phyloP scores from a whole-genome alignment of 83 land plant species.

The Thuja plicata region DNA sequence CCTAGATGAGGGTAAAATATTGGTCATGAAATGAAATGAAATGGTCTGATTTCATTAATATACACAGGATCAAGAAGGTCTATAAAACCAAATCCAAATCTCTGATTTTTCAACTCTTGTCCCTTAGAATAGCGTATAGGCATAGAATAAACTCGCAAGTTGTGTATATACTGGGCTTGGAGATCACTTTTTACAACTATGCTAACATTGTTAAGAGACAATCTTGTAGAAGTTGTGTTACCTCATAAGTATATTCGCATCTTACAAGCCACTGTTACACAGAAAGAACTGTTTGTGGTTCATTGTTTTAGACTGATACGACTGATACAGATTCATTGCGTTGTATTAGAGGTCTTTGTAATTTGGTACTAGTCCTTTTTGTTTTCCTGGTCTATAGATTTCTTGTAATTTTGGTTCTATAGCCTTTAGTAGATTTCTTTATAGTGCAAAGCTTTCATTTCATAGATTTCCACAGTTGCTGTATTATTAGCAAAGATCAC shows the following conservation, averaged over 20 bases:
- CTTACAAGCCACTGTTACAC: not conserved
- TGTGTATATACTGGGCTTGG: not conserved
- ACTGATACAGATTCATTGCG: not conserved
- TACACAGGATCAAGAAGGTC: not conserved
- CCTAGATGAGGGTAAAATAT: no score
- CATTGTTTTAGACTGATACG: not conserved
- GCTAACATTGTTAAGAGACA: not conserved
- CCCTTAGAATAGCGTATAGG: not conserved
- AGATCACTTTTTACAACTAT: not conserved
- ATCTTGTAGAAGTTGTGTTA: not conserved
- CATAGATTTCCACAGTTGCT: not conserved
- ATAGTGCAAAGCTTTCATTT: not conserved
- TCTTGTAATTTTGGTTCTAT: not conserved
- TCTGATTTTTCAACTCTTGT: not conserved
- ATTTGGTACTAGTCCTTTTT: not conserved
- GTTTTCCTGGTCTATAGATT: not conserved
- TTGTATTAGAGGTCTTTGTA: not conserved
- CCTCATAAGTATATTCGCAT: not conserved
- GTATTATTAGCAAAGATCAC: not conserved
- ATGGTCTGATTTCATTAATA: not conserved
- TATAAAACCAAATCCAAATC: not conserved
- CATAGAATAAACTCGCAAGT: not conserved
- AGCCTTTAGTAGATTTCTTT: not conserved
- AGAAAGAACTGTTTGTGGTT: not conserved
- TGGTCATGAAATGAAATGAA: not conserved